Conservation (phyloP, 306 rosid species). For the Ceratonia siliqua region DNA sequence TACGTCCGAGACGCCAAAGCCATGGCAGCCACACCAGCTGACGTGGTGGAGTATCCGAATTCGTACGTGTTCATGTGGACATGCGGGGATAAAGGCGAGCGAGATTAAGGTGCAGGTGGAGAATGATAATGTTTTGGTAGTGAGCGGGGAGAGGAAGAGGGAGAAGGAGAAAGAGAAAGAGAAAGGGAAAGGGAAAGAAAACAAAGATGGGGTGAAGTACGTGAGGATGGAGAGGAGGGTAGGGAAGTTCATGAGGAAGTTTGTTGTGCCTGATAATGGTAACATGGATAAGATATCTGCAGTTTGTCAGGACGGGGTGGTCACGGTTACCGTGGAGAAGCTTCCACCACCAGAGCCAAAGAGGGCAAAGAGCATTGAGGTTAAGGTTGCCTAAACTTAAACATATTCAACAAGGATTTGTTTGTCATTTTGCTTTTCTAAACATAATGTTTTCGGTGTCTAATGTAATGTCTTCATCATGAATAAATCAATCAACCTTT, state of each 20-base stretch:
- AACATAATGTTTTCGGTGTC: too few species aligned
- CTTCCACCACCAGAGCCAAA: conserved; percentile 52
- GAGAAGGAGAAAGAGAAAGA: conserved; percentile 48
- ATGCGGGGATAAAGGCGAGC: conserved; percentile 39
- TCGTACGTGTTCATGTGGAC: conserved; percentile 38
- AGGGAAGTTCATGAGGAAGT: conserved; percentile 53
- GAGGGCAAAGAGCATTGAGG: conserved; percentile 40
- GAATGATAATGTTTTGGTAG: conserved; percentile 41
- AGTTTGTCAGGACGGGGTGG: conserved; percentile 45
- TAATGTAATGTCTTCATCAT: neutral
- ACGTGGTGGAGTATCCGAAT: conserved; percentile 42
- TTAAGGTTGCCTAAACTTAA: conserved; percentile 11
- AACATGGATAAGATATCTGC: conserved; percentile 43
- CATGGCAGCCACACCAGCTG: conserved; percentile 42
- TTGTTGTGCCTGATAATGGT: conserved; percentile 47
- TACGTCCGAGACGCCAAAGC: conserved; percentile 46
- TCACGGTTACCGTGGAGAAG: conserved; percentile 42
- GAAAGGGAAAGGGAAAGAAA: conserved; percentile 38
- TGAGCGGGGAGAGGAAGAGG: conserved; percentile 54
- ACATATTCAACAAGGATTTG: too few species aligned
- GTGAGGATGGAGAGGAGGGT: conserved; percentile 63
- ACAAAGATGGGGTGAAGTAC: conserved; percentile 19
- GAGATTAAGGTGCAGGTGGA: conserved; percentile 44
- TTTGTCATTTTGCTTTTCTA: too few species aligned
- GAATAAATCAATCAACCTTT: too few species aligned